Evolutionary conservation across 805 yeast species (phyloP).

Genomic region (Metschnikowia peoriensis): DNA sequence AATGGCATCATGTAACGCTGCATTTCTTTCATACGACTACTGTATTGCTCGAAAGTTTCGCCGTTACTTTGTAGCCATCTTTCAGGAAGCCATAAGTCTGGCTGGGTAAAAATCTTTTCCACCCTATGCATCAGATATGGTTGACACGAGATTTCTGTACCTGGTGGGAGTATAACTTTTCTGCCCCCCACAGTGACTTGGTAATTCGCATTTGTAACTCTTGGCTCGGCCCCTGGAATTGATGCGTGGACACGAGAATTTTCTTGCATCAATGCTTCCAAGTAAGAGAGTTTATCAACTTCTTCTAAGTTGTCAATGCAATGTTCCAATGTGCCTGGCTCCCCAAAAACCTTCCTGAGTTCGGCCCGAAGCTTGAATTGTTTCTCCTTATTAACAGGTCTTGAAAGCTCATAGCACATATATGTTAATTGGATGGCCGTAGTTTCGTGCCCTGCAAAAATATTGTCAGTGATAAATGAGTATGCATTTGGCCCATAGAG

Average conservation of each 20-base stretch:
- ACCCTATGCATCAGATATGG: conserved; percentile 66
- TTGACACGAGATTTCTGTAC: conserved; percentile 59
- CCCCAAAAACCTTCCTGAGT: conserved; percentile 35
- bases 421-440: conserved; percentile 47
- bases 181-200: conserved; percentile 13
- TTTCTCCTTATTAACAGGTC: conserved; percentile 43
- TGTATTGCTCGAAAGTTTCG: conserved; percentile 33
- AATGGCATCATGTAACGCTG: conserved; percentile 60
- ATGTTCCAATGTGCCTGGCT: conserved; percentile 19
- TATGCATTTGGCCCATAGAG: conserved; percentile 34
- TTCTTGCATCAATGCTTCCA: conserved; percentile 64
- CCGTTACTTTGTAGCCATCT: conserved; percentile 52
- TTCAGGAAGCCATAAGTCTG: conserved; percentile 55
- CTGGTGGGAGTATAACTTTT: conserved; percentile 43
- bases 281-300: conserved; percentile 53
- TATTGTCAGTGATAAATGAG: conserved; percentile 53
- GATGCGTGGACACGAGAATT: conserved; percentile 62
- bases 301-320: conserved; percentile 31
- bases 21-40: conserved; percentile 42
- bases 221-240: conserved; percentile 72
- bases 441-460: conserved; percentile 78
- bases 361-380: conserved; percentile 53
- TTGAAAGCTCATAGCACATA: conserved; percentile 56
- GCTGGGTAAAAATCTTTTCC: conserved; percentile 46
- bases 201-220: conserved; percentile 40